Conservation (phyloP, 1,284 basidiomycete species). For the Malassezia pachydermatis region DNA sequence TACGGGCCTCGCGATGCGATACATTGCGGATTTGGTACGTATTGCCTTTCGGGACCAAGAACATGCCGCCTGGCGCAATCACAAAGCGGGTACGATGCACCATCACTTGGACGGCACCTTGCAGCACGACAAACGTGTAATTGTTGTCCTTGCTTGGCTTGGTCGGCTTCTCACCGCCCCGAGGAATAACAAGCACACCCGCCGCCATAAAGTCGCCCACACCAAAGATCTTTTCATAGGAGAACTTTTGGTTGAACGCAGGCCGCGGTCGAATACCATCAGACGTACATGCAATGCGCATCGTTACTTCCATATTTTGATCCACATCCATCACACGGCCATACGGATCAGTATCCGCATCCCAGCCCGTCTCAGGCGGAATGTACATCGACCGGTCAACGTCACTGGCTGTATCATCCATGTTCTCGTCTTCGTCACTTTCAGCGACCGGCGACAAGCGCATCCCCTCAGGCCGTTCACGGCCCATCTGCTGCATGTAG, state of each 20-base stretch:
- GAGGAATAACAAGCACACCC: conserved; percentile 72
- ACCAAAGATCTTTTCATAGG: conserved; percentile 88
- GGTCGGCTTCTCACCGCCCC: conserved; percentile 65
- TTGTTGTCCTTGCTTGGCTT: conserved; percentile 88
- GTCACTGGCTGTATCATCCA: conserved; percentile 29
- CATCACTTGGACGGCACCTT: conserved; percentile 71
- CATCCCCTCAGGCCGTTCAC: conserved; percentile 2
- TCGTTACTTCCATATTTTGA: conserved; percentile 56
- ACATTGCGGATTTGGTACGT: conserved; percentile 82
- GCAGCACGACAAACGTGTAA: conserved; percentile 52
- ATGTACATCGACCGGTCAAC: conserved; percentile 37
- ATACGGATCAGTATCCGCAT: conserved; percentile 62
- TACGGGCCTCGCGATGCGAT: conserved; percentile 62
- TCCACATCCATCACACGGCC: conserved; percentile 64
- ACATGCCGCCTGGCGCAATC: conserved; percentile 71
- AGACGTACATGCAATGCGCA: conserved; percentile 67
- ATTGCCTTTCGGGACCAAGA: conserved; percentile 85
- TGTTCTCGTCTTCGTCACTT: conserved; percentile 23
- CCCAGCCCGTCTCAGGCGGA: conserved; percentile 63
- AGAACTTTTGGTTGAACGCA: conserved; percentile 58
- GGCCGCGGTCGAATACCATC: conserved; percentile 57
- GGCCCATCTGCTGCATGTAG: neutral
- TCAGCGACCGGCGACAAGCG: neutral
- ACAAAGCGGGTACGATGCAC: conserved; percentile 69
- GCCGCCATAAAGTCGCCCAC: conserved; percentile 82